Base-by-base conservation (phyloP, 805 yeast species). In the Debaryomyces prosopidis region DNA sequence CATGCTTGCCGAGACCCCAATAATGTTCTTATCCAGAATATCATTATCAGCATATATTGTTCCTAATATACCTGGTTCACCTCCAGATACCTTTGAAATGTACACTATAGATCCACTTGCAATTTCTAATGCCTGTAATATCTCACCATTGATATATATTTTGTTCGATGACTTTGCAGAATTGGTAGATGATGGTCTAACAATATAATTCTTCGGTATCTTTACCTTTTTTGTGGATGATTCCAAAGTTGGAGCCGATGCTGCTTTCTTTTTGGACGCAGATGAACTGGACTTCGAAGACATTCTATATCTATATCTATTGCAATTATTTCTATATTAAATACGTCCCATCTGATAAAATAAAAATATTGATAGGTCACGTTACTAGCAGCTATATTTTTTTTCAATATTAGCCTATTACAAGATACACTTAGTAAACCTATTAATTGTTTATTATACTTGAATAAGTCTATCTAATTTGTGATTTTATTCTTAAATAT, bases 101-200 rank as follows among this genome's bases (percentile, higher is more conserved):
- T 69, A 57, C 12, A 81, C 74, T 47, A 81, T 57, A 4, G 76
- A 69, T 1, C 83, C 83, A 17, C 61, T 53, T 6, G 57, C 48
- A 10, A 79, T 63, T 16, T 77, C 85, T 19, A 79, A 58, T 1
- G 75, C 77, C 42, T 71, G 71, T 36, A 80, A 60, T 1, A 77
- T 67, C 1, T 75, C 73, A 0, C 73, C 68, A 44, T 77, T 71
- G 2, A 81, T 45, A 17, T 61, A 61, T 0, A 71, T 73, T 44
- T 69, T 71, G n/a, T 67, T 54, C 30, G 62, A 51, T 8, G 68
- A 54, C 40, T 73, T 74, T n/a, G 58, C 47, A 10, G 45, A 31
- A 8, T 48, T 39, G 11, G 49, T 49, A 2, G 46, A 26, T 1
- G 59, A 41, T 1, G 79, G 79, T 16, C 80, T 53, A 5, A 63